Conservation (phyloP, 257 asterid genomes). For the Avicennia marina region DNA sequence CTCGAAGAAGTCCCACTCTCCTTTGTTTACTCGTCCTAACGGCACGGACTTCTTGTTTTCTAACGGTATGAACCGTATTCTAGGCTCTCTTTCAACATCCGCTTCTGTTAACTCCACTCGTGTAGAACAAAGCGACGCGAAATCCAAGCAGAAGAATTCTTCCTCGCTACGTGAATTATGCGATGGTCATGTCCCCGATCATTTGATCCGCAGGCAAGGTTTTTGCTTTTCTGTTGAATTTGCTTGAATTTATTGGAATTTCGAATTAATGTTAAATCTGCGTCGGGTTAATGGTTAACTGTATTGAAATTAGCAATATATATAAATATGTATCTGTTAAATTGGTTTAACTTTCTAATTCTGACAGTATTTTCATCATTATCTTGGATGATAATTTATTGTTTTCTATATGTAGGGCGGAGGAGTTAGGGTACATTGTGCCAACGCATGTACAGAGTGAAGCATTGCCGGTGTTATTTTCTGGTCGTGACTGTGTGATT, state of each 20-base stretch:
- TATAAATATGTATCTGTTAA: too few species aligned
- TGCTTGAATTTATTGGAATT: neutral
- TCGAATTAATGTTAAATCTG: neutral
- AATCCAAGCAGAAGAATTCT: constrained; percentile 12
- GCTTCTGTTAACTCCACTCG: constrained; percentile 38
- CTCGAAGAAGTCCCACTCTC: constrained; percentile 8
- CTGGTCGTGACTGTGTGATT: constrained; percentile 81
- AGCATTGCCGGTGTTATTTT: constrained; percentile 70
- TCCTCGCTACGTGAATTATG: constrained; percentile 58
- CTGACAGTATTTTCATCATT: neutral
- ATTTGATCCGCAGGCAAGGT: constrained; percentile 62
- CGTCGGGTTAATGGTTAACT: constrained; percentile 7
- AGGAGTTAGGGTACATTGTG: constrained; percentile 64
- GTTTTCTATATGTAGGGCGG: constrained; percentile 55
- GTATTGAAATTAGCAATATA: neutral
- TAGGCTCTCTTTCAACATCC: constrained; percentile 24
- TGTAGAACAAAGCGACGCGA: constrained; percentile 17
- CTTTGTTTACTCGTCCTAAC: neutral
- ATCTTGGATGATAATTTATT: neutral
- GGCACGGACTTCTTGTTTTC: neutral
- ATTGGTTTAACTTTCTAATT: neutral
- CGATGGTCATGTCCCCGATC: constrained; percentile 73
- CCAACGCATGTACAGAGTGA: constrained; percentile 74
- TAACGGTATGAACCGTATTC: constrained; percentile 6
- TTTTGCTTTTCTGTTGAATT: constrained; percentile 9